Percentiles rank a stretch among this genome's conserved stretches.
These are phyloP conservation scores for Suhomyces vadensis DNA, from an alignment of 805 yeast genomes.

Conservation along the genomic window DNA sequence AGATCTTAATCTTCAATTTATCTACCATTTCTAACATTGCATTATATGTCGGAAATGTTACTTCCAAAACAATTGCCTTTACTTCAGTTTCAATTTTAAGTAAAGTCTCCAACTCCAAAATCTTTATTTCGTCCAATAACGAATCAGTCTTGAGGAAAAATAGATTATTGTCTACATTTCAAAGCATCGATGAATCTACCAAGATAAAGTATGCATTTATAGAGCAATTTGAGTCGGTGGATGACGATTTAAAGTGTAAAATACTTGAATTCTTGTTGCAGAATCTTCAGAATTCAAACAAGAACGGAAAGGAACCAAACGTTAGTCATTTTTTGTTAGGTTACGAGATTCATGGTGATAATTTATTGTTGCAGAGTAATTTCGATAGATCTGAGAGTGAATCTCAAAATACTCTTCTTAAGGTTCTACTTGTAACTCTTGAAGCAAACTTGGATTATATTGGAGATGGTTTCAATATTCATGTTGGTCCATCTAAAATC, in stretches of 20 bases:
- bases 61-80: constrained; percentile 48
- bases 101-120: constrained; percentile 49
- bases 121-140: constrained; percentile 35
- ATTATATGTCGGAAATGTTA: constrained; percentile 64
- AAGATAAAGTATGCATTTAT: constrained; percentile 74
- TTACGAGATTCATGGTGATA: constrained; percentile 50
- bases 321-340: constrained; percentile 81
- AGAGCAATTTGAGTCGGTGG: constrained; percentile 51
- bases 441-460: constrained; percentile 18
- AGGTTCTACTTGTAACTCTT: constrained; percentile 52
- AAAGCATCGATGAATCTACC: constrained; percentile 74
- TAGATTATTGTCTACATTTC: constrained; percentile 67
- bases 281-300: constrained; percentile 43
- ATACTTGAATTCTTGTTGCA: constrained; percentile 58
- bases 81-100: constrained; percentile 54
- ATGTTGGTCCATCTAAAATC: constrained; percentile 58
- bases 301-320: constrained; percentile 45
- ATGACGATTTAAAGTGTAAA: constrained; percentile 50
- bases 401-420: constrained; percentile 51
- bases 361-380: constrained; percentile 37
- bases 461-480: constrained; percentile 28
- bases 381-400: constrained; percentile 48
- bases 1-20: constrained; percentile 69
- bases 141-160: constrained; percentile 47
- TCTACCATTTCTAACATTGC: constrained; percentile 73